These are phyloP conservation scores for Cenchrus americanus DNA, from an alignment of 176 grass and related monocot species.

Conservation along the genomic window DNA sequence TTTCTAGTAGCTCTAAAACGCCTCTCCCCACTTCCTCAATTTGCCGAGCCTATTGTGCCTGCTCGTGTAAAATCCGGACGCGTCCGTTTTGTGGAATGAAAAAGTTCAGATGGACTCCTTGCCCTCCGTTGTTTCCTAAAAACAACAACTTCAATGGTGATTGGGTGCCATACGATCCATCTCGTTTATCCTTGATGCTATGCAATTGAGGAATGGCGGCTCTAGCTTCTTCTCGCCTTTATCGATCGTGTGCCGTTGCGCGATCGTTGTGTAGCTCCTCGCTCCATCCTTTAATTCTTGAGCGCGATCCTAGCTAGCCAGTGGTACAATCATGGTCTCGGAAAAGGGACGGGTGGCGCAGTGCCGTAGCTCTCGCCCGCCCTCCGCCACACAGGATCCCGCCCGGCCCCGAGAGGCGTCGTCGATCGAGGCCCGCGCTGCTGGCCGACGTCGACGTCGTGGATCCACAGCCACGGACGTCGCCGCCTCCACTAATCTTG, in stretches of 20 bases:
- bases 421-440: too few species aligned
- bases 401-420: neutral
- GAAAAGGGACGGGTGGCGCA: conserved; percentile 4
- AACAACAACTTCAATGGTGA: too few species aligned
- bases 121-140: too few species aligned
- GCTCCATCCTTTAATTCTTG: neutral
- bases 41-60: too few species aligned
- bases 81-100: too few species aligned
- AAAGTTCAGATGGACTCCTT: too few species aligned
- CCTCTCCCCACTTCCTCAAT: too few species aligned
- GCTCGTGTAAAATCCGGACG: too few species aligned
- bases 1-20: too few species aligned
- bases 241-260: neutral
- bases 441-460: conserved; percentile 21
- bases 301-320: neutral
- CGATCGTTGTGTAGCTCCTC: neutral
- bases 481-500: conserved; percentile 15
- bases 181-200: too few species aligned
- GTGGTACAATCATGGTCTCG: neutral
- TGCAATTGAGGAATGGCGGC: neutral
- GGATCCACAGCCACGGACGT: conserved; percentile 37
- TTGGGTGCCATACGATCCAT: too few species aligned
- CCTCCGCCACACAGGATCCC: conserved; percentile 36
- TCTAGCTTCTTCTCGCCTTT: neutral
- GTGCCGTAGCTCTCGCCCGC: conserved; percentile 30